phyloP scores from a whole-genome alignment of 805 yeast genomes.

The Wickerhamomyces bisporus region DNA sequence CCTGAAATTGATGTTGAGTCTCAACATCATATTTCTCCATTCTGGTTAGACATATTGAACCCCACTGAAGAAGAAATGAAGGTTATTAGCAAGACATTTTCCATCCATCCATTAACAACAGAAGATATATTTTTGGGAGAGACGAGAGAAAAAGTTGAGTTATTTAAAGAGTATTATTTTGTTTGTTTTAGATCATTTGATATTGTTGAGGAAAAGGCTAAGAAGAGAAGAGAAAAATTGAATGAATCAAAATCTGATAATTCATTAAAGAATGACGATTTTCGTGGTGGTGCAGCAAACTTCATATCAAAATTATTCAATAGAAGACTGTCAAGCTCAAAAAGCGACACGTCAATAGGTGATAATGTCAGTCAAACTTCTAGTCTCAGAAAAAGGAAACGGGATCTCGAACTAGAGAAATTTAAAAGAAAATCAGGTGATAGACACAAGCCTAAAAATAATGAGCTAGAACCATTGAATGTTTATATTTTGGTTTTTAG shows the following conservation, averaged over 20 bases:
- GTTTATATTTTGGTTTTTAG: conserved; percentile 90
- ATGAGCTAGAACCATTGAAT: conserved; percentile 79
- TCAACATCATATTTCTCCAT: conserved; percentile 48
- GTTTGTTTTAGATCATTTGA: conserved; percentile 86
- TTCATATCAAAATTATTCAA: conserved; percentile 11
- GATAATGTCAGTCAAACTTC: conserved; percentile 19
- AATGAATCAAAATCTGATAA: conserved; percentile 3
- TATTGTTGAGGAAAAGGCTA: conserved; percentile 67
- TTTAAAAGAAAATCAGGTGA: conserved; percentile 40
- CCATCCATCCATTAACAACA: conserved; percentile 92
- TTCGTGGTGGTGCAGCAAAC: background rate
- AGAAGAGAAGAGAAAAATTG: conserved; percentile 37
- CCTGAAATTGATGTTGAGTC: conserved; percentile 1
- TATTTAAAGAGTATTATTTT: conserved; percentile 85
- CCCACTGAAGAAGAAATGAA: conserved; percentile 98
- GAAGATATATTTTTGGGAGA: conserved; percentile 94
- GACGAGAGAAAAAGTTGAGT: conserved; percentile 90
- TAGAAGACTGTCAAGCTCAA: conserved; percentile 11
- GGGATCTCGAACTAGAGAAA: conserved; percentile 29
- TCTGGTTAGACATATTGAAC: conserved; percentile 89
- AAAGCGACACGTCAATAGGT: conserved; percentile 4
- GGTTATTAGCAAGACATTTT: conserved; percentile 82
- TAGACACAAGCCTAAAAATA: conserved; percentile 37
- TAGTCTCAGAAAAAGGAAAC: conserved; percentile 24
- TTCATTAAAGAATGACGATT: conserved; percentile 2